These are phyloP conservation scores for Aurinia saxatilis DNA, from an alignment of 345 rosid genomes.

Conservation along the genomic window DNA sequence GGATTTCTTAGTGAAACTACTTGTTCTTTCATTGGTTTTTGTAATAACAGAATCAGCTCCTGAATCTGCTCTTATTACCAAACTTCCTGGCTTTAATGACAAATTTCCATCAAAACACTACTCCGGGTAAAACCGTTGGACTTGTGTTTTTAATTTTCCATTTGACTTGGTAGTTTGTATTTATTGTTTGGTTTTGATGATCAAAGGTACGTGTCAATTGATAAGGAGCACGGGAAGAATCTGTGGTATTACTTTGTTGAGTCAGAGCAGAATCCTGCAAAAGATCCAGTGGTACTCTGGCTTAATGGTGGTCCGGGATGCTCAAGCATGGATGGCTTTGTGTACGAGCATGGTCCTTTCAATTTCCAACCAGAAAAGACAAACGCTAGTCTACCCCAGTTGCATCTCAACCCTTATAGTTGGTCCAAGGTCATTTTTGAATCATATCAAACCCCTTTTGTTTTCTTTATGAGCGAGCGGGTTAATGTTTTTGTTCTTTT, in stretches of 20 bases:
- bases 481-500: neutral
- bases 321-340: conserved; percentile 92
- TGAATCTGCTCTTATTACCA: conserved; percentile 45
- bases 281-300: conserved; percentile 88
- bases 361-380: conserved; percentile 54
- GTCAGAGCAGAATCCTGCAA: conserved; percentile 58
- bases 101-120: conserved; percentile 75
- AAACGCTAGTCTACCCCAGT: conserved; percentile 31
- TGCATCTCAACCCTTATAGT: conserved; percentile 71
- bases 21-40: conserved; percentile 12
- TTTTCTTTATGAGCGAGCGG: too few relatives aligned
- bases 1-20: neutral
- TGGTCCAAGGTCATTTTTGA: conserved; percentile 74
- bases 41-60: conserved; percentile 44
- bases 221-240: conserved; percentile 49
- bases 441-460: neutral
- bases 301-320: conserved; percentile 99
- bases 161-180: neutral
- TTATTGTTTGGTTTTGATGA: neutral
- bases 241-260: conserved; percentile 72
- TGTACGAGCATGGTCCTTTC: conserved; percentile 88
- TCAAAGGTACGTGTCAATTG: conserved; percentile 64
- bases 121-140: conserved; percentile 47
- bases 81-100: conserved; percentile 63
- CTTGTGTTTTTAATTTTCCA: neutral